Base-by-base conservation (phyloP, 176 grass and related monocot genomes). In the Triticum dicoccoides region DNA sequence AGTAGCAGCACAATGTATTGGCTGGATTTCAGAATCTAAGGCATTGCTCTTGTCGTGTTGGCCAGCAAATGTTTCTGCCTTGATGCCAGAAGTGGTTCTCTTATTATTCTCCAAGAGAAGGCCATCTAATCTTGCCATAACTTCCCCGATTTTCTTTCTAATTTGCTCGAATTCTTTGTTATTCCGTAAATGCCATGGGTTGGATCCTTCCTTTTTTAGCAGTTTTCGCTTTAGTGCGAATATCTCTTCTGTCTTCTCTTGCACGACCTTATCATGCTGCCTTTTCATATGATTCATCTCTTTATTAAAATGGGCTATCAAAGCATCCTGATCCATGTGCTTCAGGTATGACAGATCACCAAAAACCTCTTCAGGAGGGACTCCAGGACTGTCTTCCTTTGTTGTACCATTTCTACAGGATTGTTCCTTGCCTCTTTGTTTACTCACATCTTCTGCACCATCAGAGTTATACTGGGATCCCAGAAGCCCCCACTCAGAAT, bases 111-210 rank as follows among this genome's bases (percentile, higher is more conserved):
- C 89, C 67, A 79, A 38, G 32, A 94, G 84, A 20, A 94, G 62
- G 20, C 82, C 81, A 87, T 94, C 87, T 82, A 91, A 87, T 34
- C 65, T 94, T 3, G 73, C 32, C 37, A 94, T 69, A 68, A 82
- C 69, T 52, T 86, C 87, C 35, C 37, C 52, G 0, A 94, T 84
- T 82, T 91, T 91, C 81, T 89, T 94, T 81, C 87, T 91, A 37
- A 89, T 89, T 14, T 80, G 86, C 62, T 94, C 89, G 85, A 87
- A 77, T 64, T 94, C 92, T 77, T 89, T 94, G n/a, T 94, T 91
- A 61, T 86, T 82, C 2, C 84, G 82, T 82, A 89, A 84, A 74
- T 91, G 86, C 62, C 8, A 88, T 34, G 87, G 80, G 68, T 81
- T 89, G 62, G 86, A 20, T 61, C 92, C 87, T 33, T 94, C 87